These are phyloP conservation scores for Arxiozyma telluris DNA, from an alignment of 1,139 yeast species.

Conservation along the genomic window DNA sequence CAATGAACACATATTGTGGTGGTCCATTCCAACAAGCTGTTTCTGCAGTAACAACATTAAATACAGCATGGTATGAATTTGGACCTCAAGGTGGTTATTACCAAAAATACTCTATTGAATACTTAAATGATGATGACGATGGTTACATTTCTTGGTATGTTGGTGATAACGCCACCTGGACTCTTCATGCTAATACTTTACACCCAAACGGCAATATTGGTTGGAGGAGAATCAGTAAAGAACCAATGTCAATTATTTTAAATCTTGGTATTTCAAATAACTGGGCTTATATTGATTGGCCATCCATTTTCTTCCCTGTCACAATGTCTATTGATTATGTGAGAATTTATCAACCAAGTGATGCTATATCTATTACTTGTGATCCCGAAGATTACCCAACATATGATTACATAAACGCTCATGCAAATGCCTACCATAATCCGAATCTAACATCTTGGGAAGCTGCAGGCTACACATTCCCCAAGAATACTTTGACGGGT, in stretches of 20 bases:
- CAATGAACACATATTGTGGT: slow-evolving; percentile 72
- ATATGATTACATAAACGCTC: slow-evolving; percentile 56
- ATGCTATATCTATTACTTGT: slow-evolving; percentile 48
- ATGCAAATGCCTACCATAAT: slow-evolving; percentile 53
- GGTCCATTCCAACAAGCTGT: slow-evolving; percentile 84
- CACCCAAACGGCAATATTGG: slow-evolving; percentile 80
- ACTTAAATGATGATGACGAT: slow-evolving; percentile 48
- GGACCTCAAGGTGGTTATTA: slow-evolving; percentile 42
- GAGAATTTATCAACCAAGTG: slow-evolving; percentile 66
- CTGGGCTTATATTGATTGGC: slow-evolving; percentile 83
- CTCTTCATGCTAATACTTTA: slow-evolving; percentile 52
- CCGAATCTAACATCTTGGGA: slow-evolving; percentile 58
- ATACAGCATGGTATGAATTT: slow-evolving; percentile 65
- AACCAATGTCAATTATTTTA: slow-evolving; percentile 75
- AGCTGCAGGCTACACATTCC: slow-evolving; percentile 56
- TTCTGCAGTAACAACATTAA: slow-evolving; percentile 62
- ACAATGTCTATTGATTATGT: slow-evolving; percentile 65
- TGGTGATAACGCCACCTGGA: slow-evolving; percentile 58
- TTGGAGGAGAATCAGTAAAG: slow-evolving; percentile 65
- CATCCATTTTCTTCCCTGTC: slow-evolving; percentile 59
- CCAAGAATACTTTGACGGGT: slow-evolving; percentile 45
- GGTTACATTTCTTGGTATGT: slow-evolving; percentile 83
- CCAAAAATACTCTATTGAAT: slow-evolving; percentile 76
- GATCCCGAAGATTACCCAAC: slow-evolving; percentile 74
- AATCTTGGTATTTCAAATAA: slow-evolving; percentile 72